Evolutionary conservation across 352 stramenopile species (phyloP), one percentile per base, ranked within the genome.

Genomic region (Phytophthora constricta): DNA sequence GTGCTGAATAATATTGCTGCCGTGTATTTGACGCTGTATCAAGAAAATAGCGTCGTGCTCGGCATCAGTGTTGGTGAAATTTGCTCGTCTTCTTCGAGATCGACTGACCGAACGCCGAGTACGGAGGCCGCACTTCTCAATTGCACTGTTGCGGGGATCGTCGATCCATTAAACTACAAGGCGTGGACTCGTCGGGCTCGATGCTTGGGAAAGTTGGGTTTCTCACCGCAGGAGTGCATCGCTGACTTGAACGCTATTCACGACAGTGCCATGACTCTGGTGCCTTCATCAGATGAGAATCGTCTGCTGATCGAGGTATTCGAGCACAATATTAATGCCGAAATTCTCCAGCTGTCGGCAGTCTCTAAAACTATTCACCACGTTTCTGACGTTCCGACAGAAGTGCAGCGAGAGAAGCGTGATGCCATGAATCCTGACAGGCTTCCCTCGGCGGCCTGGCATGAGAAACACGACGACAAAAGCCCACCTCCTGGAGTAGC

Each of bases 131-230:
- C 34, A 19, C 17, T 58, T 34, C 13, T 65, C 11, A 65, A 58
- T 20, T 47, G 58, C 27, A 46, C 47, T 5, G 58, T 65, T 8
- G 58, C 58, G 20, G 58, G 58, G 0, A 58, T 65, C 20, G 31
- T 65, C n/a, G 58, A 65, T 22, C 58, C 47, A 4, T 39, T 58
- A n/a, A 64, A 64, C 45, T 20, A 28, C 45, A 64, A 64, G 43
- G 56, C 56, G 22, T 64, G 56, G 56, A 43, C 52, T 26, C 56
- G 56, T 54, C 56, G 56, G 19, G 16, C 56, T 5, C 45, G 47
- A 10, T 37, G 56, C 22, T 23, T 56, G 34, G 17, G 31, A 2
- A 50, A 46, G 22, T n/a, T 56, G 27, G 56, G 28, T 5, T 49
- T 41, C 14, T n/a, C 28, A 4, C 56, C 26, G 0, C 11, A 39